Conservation (phyloP, 495 filamentous ascomycete genomes). For the Penicillium ucsense region DNA sequence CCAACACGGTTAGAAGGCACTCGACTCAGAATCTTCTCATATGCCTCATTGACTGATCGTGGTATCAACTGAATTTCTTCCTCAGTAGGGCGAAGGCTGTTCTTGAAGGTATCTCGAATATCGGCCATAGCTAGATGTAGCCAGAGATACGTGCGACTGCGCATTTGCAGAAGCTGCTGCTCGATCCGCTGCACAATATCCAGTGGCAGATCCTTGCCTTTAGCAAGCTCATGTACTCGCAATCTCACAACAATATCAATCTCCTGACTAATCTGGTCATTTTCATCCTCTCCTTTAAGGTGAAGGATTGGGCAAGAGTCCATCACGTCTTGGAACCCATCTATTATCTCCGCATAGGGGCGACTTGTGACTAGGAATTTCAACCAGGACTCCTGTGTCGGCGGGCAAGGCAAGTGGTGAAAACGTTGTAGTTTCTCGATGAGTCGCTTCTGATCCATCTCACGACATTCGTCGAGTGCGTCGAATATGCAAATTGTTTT, state of each 20-base stretch:
- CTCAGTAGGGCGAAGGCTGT: constrained; percentile 11
- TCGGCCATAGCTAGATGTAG: constrained; percentile 16
- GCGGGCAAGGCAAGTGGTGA: not conserved
- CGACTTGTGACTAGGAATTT: constrained; percentile 38
- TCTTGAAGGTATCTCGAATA: constrained; percentile 7
- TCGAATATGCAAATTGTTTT: constrained; percentile 30
- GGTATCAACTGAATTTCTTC: constrained; percentile 12
- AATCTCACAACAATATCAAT: constrained; percentile 26
- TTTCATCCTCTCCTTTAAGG: constrained; percentile 28
- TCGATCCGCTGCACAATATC: constrained; percentile 5
- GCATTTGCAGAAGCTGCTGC: constrained; percentile 12
- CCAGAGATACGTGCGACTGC: constrained; percentile 33
- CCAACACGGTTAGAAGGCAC: constrained; percentile 2
- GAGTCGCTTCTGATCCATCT: constrained; percentile 8
- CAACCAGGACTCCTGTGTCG: constrained; percentile 7
- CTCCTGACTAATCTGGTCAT: constrained; percentile 22
- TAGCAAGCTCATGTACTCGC: constrained; percentile 17
- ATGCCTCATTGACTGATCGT: constrained; percentile 13
- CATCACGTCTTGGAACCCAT: constrained; percentile 9
- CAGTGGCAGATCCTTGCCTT: constrained; percentile 1
- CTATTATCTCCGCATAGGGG: constrained; percentile 27
- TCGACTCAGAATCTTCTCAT: constrained; percentile 21
- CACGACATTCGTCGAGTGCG: constrained; percentile 32
- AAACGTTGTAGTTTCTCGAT: constrained; percentile 13
- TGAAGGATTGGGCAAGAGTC: constrained; percentile 17